These are phyloP conservation scores for Candida khao-thaluensis DNA, from an alignment of 805 yeast species.

Conservation along the genomic window DNA sequence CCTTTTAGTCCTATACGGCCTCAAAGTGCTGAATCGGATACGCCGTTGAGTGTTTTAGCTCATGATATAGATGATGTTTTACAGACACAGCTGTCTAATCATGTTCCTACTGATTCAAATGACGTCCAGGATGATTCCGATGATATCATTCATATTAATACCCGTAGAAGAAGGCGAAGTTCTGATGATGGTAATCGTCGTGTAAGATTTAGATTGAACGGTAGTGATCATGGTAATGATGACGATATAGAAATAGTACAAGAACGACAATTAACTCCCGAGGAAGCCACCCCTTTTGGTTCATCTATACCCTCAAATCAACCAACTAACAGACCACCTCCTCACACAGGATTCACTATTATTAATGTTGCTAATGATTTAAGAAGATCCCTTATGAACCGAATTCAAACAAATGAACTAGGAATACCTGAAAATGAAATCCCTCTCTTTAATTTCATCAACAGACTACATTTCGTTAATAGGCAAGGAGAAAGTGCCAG, in stretches of 20 bases:
- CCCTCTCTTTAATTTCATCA: background rate
- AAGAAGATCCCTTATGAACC: background rate
- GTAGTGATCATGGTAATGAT: background rate
- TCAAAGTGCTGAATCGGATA: background rate
- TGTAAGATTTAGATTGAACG: conserved; percentile 1
- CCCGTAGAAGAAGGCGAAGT: conserved; percentile 6
- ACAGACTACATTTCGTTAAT: background rate
- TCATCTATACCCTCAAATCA: background rate
- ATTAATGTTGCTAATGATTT: background rate
- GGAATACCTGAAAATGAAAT: background rate
- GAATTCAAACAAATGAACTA: background rate
- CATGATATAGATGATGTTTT: too few species aligned
- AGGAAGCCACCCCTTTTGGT: background rate
- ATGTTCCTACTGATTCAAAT: background rate
- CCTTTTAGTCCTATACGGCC: background rate
- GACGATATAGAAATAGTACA: conserved; percentile 8
- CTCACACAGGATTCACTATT: background rate
- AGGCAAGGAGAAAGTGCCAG: conserved; percentile 7
- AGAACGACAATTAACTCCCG: conserved; percentile 3
- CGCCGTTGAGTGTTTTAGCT: too few species aligned
- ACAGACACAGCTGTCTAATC: too few species aligned
- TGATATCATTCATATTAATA: conserved; percentile 16
- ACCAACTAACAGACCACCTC: too few species aligned
- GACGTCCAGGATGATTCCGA: conserved; percentile 8
- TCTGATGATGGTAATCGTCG: background rate